These are phyloP conservation scores for Teunomyces pallodes DNA, from an alignment of 805 yeast species.

Conservation along the genomic window DNA sequence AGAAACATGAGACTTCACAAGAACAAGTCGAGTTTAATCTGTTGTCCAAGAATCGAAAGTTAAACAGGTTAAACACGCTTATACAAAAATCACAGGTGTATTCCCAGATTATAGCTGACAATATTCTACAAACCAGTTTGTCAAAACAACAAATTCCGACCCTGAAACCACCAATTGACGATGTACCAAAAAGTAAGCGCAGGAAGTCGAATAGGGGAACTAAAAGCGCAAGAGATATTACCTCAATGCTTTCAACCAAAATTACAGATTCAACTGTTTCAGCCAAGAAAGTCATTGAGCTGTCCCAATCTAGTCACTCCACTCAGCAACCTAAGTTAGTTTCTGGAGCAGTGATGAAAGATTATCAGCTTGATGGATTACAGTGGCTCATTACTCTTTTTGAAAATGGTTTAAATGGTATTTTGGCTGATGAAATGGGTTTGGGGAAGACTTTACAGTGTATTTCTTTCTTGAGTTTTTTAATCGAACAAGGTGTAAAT, in stretches of 20 bases:
- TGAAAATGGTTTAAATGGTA: conserved; percentile 93
- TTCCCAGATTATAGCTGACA: conserved; percentile 81
- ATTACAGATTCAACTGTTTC: conserved; percentile 16
- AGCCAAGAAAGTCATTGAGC: conserved; percentile 23
- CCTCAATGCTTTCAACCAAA: conserved; percentile 12
- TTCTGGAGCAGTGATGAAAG: conserved; percentile 60
- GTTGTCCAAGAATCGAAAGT: conserved; percentile 53
- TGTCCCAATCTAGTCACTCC: conserved; percentile 18
- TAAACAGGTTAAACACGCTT: conserved; percentile 65
- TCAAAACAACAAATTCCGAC: conserved; percentile 31
- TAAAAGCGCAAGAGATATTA: conserved; percentile 8
- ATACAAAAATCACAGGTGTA: conserved; percentile 88
- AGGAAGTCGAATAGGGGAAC: neutral
- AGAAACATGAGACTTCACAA: conserved; percentile 6
- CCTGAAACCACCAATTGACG: conserved; percentile 30
- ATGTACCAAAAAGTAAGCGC: neutral
- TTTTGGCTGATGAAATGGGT: conserved; percentile 97
- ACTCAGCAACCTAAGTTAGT: conserved; percentile 30
- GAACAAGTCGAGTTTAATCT: conserved; percentile 43
- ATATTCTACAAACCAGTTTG: conserved; percentile 55
- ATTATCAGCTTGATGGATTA: conserved; percentile 85
- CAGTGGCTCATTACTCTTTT: conserved; percentile 87
- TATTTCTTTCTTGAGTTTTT: conserved; percentile 70
- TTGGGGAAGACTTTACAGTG: conserved; percentile 91
- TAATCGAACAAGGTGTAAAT: conserved; percentile 71